Base-by-base conservation (phyloP, 495 filamentous ascomycete species). In the Evernia prunastri region DNA sequence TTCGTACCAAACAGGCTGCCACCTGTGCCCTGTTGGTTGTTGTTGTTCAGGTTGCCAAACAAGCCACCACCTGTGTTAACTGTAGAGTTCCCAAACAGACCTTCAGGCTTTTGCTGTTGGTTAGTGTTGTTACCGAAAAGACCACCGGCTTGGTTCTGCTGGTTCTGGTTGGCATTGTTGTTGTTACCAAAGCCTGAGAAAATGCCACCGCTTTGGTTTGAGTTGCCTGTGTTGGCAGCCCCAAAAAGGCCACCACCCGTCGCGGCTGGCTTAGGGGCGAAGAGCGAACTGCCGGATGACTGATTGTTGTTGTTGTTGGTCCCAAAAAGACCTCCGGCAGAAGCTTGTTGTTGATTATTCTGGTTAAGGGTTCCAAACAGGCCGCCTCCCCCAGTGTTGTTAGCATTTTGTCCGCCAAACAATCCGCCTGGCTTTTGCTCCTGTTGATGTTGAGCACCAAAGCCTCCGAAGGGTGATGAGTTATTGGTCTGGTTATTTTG, bases 1-100 rank as follows among this genome's bases (percentile, higher is more conserved):
- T 75, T 80, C 40, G 70, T 69, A 12, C 71, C 70, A 3, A 78
- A 56, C 27, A 93, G 91, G 13, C 91, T 77, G 20, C 86, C 82
- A 42, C 76, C 80, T 25, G 81, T 79, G 27, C 78, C 66, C 65
- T 78, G 80, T 66, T 83, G 82, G 57, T 75, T 74, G 54, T 70
- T 74, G 64, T 66, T 70, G 59, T 33, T 58, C 60, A 64, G 64
- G 36, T 56, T 51, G 71, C 78, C 59, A 74, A 77, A 64, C 69
- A 66, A 49, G 62, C 71, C 69, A 73, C 78, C 71, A 72, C 69
- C 78, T 76, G 58, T 66, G 31, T 27, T 64, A 29, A 58, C 43
- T 70, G 53, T 74, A 59, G 54, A 66, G 45, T 71, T 75, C 47
- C 77, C 76, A 62, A 87, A 84, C 37, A 85, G 66, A 25, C 76